phyloP scores from a whole-genome alignment of 176 grass and related monocot genomes.

The Microstegium vimineum region DNA sequence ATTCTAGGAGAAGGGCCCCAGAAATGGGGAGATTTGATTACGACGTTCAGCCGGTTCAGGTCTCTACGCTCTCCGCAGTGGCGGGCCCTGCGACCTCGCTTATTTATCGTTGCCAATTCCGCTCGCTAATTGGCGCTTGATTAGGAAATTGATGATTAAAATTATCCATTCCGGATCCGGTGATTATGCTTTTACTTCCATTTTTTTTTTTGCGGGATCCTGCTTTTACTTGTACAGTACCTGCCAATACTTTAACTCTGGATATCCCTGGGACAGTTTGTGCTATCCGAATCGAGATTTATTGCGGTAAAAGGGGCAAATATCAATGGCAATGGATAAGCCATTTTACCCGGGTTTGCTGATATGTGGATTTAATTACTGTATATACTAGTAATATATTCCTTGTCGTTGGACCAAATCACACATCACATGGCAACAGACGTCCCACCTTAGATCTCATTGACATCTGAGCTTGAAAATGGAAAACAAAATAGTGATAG shows the following conservation, averaged over 20 bases:
- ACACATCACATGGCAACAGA: not conserved
- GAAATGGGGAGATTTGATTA: not conserved
- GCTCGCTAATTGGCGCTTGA: not conserved
- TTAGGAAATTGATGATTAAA: not conserved
- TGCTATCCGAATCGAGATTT: not conserved
- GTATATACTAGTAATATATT: not conserved
- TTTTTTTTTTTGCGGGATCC: not conserved
- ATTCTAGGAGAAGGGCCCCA: not conserved
- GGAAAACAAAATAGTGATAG: not conserved
- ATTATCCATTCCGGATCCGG: not conserved
- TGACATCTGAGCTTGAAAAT: constrained; percentile 28
- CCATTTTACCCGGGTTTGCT: not conserved
- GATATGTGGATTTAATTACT: not conserved
- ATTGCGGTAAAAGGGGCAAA: not conserved
- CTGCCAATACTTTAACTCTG: not conserved
- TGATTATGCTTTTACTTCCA: not conserved
- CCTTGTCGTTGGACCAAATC: not conserved
- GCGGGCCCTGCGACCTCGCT: not conserved
- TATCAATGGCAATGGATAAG: not conserved
- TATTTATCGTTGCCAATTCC: not conserved
- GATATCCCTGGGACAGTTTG: not conserved
- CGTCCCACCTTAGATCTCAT: constrained; percentile 16
- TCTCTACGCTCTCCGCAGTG: not conserved
- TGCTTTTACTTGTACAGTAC: not conserved
- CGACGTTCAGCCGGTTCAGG: not conserved